A percentile compares a stretch with the other conserved stretches of the same genome.
These are phyloP conservation scores for Capsicum pubescens DNA, from an alignment of 257 asterid genomes.

Conservation along the genomic window DNA sequence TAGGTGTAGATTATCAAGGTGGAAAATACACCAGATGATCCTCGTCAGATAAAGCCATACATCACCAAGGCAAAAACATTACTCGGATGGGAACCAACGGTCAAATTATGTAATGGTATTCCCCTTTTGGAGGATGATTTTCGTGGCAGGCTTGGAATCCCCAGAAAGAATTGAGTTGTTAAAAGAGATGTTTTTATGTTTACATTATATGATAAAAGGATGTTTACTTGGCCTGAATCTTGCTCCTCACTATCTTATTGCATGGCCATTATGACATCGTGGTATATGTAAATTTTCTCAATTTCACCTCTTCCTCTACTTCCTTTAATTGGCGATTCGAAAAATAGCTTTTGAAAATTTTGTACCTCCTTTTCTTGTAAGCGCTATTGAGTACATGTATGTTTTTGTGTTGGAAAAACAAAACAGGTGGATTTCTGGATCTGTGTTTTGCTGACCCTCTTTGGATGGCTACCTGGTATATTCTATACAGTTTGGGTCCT, in stretches of 20 bases:
- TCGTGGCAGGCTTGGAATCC: conserved; percentile 72
- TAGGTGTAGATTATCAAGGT: conserved; percentile 67
- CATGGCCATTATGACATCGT: neutral
- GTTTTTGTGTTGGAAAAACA: no score
- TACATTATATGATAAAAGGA: neutral
- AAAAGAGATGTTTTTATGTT: neutral
- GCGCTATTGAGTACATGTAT: no score
- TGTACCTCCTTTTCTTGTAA: no score
- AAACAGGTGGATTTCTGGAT: no score
- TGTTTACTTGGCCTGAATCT: neutral
- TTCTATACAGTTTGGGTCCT: no score
- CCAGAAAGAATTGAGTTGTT: conserved; percentile 46
- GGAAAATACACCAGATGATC: conserved; percentile 98
- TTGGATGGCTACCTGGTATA: no score
- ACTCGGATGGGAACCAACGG: conserved; percentile 88
- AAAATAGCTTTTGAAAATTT: no score
- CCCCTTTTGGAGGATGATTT: conserved; percentile 97
- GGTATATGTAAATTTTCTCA: neutral
- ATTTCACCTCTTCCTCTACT: no score
- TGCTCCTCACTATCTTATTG: neutral
- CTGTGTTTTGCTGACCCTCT: no score
- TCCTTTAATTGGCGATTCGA: no score
- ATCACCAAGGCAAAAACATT: conserved; percentile 77
- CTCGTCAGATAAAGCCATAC: conserved; percentile 93
- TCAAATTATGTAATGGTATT: conserved; percentile 81